phyloP scores from a whole-genome alignment of 176 grass and related monocot genomes.

The Aegilops tauschii region DNA sequence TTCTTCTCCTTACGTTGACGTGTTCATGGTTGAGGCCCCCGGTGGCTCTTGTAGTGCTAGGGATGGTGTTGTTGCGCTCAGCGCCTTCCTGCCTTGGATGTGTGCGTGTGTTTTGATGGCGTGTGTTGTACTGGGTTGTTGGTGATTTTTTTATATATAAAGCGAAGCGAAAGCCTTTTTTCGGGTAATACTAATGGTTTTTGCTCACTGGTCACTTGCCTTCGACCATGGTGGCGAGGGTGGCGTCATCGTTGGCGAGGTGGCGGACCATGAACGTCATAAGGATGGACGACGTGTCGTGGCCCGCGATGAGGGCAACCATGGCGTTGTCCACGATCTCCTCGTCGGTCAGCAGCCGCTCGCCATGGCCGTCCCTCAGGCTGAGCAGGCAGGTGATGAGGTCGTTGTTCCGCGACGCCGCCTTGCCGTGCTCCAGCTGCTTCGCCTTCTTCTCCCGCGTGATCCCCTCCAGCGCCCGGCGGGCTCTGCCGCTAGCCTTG shows the following conservation, averaged over 20 bases:
- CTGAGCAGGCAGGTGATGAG: conserved; percentile 39
- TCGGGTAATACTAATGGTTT: no score
- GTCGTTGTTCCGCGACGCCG: background rate
- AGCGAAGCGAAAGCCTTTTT: no score
- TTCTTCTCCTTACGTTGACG: no score
- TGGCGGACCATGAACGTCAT: conserved; percentile 59
- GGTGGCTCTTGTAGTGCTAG: no score
- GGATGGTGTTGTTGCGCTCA: no score
- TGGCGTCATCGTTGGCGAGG: conserved; percentile 39
- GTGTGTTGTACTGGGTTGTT: no score
- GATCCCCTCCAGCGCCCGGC: conserved; percentile 14
- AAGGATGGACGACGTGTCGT: conserved; percentile 52
- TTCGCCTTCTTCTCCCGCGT: conserved; percentile 21
- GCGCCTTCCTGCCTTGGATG: no score
- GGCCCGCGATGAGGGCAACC: conserved; percentile 27
- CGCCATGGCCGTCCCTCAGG: background rate
- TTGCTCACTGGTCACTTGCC: conserved; percentile 4
- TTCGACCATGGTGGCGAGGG: conserved; percentile 26
- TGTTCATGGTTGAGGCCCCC: no score
- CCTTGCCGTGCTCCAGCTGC: conserved; percentile 6
- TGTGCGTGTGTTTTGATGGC: no score
- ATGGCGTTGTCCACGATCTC: conserved; percentile 56
- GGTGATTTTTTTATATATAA: no score
- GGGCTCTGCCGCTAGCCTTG: conserved; percentile 26
- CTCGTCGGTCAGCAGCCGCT: conserved; percentile 32